These are phyloP conservation scores for Paecilomyces sp. DNA, from an alignment of 2,329 filamentous ascomycete species.

Conservation along the genomic window DNA sequence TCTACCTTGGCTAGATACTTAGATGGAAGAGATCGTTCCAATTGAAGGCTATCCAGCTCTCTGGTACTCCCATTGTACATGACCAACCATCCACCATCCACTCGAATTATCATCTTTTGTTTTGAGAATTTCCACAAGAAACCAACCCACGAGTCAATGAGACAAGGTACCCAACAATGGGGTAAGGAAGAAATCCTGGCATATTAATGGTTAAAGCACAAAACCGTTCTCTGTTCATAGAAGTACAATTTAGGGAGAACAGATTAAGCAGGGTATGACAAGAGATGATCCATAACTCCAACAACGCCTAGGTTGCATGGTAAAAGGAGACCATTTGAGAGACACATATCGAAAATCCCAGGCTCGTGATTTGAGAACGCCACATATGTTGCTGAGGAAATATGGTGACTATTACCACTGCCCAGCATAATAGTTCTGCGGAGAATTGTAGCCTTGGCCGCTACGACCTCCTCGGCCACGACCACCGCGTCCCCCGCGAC, in stretches of 20 bases:
- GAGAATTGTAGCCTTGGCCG: constrained; percentile 11
- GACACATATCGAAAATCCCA: neutral
- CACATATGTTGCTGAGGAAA: neutral
- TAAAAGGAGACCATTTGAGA: neutral
- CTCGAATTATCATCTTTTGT: neutral
- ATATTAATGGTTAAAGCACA: neutral
- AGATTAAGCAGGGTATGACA: neutral
- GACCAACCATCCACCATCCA: neutral
- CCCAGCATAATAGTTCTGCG: neutral
- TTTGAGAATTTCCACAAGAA: neutral
- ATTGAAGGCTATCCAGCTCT: neutral
- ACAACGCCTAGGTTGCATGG: neutral
- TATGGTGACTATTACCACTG: neutral
- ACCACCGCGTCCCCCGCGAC: constrained; percentile 12
- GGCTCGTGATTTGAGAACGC: neutral
- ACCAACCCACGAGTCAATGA: neutral
- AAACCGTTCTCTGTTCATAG: neutral
- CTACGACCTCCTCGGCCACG: constrained; percentile 14
- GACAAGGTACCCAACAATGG: neutral
- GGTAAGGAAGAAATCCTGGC: neutral
- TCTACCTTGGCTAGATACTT: neutral
- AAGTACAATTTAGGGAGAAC: neutral
- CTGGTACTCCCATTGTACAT: neutral
- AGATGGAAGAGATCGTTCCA: neutral
- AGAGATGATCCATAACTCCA: neutral